phyloP scores from a whole-genome alignment of 2,329 filamentous ascomycete genomes.

The Aspergillus fischeri region DNA sequence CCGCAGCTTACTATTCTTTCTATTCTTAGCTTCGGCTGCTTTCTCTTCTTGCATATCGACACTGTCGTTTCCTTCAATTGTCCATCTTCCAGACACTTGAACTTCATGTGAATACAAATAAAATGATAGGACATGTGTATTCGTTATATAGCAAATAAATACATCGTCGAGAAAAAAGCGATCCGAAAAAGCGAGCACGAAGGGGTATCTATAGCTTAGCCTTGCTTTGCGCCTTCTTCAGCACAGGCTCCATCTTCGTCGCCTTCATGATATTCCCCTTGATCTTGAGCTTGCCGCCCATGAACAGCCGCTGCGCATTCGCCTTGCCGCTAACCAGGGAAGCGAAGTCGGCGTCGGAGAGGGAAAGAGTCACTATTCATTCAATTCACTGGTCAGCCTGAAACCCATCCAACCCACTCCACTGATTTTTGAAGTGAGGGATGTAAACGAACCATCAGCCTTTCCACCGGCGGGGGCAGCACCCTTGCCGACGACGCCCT shows the following conservation, averaged over 20 bases:
- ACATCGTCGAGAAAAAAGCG: conserved; percentile 1
- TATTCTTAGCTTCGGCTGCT: background rate
- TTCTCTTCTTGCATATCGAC: background rate
- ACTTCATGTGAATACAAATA: background rate
- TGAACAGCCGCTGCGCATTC: conserved; percentile 92
- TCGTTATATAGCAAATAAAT: conserved; percentile 11
- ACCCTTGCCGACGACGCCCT: conserved; percentile 76
- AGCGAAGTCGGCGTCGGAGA: conserved; percentile 83
- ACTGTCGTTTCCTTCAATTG: background rate
- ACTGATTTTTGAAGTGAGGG: background rate
- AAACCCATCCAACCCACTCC: background rate
- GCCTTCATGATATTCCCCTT: conserved; percentile 98
- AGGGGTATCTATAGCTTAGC: conserved; percentile 67
- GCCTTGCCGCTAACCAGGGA: conserved; percentile 81
- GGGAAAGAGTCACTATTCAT: conserved; percentile 68
- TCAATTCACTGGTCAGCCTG: background rate
- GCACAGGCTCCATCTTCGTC: conserved; percentile 88
- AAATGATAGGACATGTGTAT: background rate
- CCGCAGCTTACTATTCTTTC: background rate
- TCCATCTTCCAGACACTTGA: background rate
- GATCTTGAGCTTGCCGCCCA: conserved; percentile 98
- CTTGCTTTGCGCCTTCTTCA: conserved; percentile 81
- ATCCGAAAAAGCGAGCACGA: conserved; percentile 7
- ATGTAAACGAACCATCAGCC: conserved; percentile 64
- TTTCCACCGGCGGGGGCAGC: conserved; percentile 65